Base-by-base conservation (phyloP, 768 basidiomycete genomes). In the Roridomyces roridus region DNA sequence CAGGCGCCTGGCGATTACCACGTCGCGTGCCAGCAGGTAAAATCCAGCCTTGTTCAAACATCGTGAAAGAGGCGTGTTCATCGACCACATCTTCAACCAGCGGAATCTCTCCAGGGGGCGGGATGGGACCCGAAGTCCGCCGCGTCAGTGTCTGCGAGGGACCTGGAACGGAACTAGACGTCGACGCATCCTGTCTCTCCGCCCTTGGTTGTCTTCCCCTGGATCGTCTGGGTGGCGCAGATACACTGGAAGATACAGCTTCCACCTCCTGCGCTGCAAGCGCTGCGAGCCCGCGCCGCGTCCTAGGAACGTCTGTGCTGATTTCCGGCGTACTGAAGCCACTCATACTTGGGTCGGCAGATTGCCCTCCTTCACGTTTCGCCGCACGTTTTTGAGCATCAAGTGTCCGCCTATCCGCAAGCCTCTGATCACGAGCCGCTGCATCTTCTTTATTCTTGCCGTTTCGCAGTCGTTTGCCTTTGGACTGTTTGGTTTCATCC, bases 11-110 rank as follows among this genome's bases (percentile, higher is more conserved):
- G 20, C 85, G n/a, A n/a, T n/a, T 85, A 26, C 86, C 82, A 28
- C 94, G 80, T 61, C 85, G 82, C 47, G 85, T 82, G 29, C 89
- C 91, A 3, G 85, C 77, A 21, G 92, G 91, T 14, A 96, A 73
- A 8, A 96, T 92, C 94, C 93, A 96, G 0, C 94, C 94, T 21
- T 79, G 77, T 55, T 97, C 88, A 73, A 96, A 96, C 73, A 88
- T 72, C 67, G 78, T 83, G 77, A 96, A 97, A 18, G 87, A 88
- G 39, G 82, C 82, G 51, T 84, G 81, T 39, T 82, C 80, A 67
- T 89, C 89, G 28, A 96, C n/a, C n/a, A n/a, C 85, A 37, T 86
- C 78, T n/a, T 86, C 81, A 3, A 92, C 87, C 50, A 90, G 74
- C 23, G 82, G 79, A 5, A 87, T 82, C 3, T 78, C 67, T 2